Base-by-base conservation (phyloP, 2,329 filamentous ascomycete genomes). In the Ophiostoma australiae region DNA sequence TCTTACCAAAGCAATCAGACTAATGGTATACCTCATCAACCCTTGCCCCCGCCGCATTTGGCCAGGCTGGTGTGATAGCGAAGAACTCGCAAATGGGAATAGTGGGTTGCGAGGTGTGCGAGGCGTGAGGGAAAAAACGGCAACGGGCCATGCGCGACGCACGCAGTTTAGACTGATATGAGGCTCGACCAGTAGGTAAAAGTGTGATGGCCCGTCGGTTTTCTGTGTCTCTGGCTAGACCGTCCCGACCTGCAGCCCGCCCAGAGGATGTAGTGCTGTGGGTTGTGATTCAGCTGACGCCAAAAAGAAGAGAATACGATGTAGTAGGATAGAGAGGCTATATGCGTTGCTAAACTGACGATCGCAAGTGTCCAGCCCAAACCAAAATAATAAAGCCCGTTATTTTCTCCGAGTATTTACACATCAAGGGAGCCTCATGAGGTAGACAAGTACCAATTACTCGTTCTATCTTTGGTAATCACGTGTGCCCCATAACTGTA, bases 401-500 rank as follows among this genome's bases (percentile, higher is more conserved):
- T 17, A 48, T 48, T n/a, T 48, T 3, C 44, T 11, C 52, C 23
- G 52, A 58, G 10, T 58, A 58, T 58, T 58, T 58, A 58, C 23
- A 58, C 52, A 58, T 58, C 23, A n/a, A 48, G 20, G 52, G 52
- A 58, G 52, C 52, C 52, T 58, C 52, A 58, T 20, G 13, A 39
- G 17, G n/a, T 11, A 27, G n/a, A 58, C n/a, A 58, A 58, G 52
- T 58, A 27, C 10, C 52, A 58, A 27, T 11, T 27, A 27, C 23
- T 23, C 48, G 3, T 27, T 27, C n/a, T 23, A 3, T 27, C 52
- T 23, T 27, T 58, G 52, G 13, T 27, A 58, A 8, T n/a, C 7
- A n/a, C 15, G 44, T 23, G 27, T 55, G 52, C 52, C 66, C 66
- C 66, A 10, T 67, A 67, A 33, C n/a, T 67, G 65, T 15, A n/a